A percentile compares a stretch with the other conserved stretches of the same genome.
phyloP scores from a whole-genome alignment of 306 rosid genomes.

The Fragaria vesca region DNA sequence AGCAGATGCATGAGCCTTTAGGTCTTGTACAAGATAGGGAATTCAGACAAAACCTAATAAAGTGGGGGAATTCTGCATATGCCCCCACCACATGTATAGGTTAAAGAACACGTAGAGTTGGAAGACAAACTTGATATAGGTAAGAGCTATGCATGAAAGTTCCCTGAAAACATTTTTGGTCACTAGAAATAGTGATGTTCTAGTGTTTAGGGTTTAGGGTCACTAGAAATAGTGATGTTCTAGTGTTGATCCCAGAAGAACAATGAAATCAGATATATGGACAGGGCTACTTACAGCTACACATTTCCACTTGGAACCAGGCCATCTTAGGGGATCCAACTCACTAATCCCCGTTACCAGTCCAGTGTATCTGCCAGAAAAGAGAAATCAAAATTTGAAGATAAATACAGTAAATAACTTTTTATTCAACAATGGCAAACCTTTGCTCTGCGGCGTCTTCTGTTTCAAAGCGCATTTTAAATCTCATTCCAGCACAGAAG shows the following conservation, averaged over 20 bases:
- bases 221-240: neutral
- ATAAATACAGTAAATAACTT: slow-evolving; percentile 6
- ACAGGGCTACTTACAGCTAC: slow-evolving; percentile 45
- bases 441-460: slow-evolving; percentile 90
- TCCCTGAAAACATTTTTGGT: neutral
- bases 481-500: slow-evolving; percentile 84
- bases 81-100: neutral
- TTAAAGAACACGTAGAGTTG: neutral
- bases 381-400: slow-evolving; percentile 5
- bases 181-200: neutral
- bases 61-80: neutral
- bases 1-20: neutral
- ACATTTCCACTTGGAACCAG: slow-evolving; percentile 92
- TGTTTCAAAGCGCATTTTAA: slow-evolving; percentile 81
- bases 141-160: neutral
- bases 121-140: neutral
- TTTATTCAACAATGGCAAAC: slow-evolving; percentile 34
- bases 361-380: slow-evolving; percentile 66
- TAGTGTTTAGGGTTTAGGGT: neutral
- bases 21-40: neutral
- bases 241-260: neutral
- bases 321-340: slow-evolving; percentile 81
- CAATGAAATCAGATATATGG: neutral
- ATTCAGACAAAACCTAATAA: neutral
- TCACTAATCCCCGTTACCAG: slow-evolving; percentile 66